A percentile compares a stretch with the other conserved stretches of the same genome.
These are phyloP conservation scores for Aegilops longissima DNA, from an alignment of 176 grass and related monocot species.

Conservation along the genomic window DNA sequence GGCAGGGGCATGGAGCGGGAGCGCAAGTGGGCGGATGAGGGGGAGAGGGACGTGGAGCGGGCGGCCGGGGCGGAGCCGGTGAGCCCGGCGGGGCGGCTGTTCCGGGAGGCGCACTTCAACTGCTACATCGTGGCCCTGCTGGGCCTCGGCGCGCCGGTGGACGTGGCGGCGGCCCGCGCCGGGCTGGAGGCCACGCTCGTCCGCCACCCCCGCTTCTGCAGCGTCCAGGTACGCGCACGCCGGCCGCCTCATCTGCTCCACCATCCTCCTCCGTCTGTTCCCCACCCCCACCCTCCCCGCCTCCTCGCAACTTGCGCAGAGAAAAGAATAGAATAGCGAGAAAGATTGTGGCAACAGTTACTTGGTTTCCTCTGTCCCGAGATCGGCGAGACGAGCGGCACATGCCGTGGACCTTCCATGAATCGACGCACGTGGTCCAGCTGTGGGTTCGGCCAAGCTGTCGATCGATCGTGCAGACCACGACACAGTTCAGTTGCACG, in stretches of 20 bases:
- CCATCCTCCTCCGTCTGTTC: not conserved
- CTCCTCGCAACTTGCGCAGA: not conserved
- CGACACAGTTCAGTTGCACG: too few species aligned
- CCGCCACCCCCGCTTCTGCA: slow-evolving; percentile 84
- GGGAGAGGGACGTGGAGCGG: not conserved
- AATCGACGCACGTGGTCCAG: too few species aligned
- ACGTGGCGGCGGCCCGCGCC: slow-evolving; percentile 39
- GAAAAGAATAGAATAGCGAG: too few species aligned
- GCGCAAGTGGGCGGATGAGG: not conserved
- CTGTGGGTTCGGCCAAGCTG: too few species aligned
- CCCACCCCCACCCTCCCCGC: not conserved
- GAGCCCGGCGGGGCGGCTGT: slow-evolving; percentile 83
- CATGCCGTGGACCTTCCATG: not conserved
- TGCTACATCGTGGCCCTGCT: slow-evolving; percentile 81
- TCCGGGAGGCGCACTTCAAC: slow-evolving; percentile 66
- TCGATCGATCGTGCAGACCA: too few species aligned
- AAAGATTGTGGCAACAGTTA: not conserved
- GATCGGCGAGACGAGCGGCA: not conserved
- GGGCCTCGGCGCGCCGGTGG: slow-evolving; percentile 38
- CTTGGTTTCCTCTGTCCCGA: not conserved
- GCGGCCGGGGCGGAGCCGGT: slow-evolving; percentile 37
- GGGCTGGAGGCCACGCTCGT: slow-evolving; percentile 64
- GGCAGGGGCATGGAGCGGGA: not conserved
- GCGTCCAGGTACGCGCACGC: slow-evolving; percentile 51
- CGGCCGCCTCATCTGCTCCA: not conserved